Evolutionary conservation across 768 basidiomycete genomes (phyloP).

Genomic region (Nidularia sp.): DNA sequence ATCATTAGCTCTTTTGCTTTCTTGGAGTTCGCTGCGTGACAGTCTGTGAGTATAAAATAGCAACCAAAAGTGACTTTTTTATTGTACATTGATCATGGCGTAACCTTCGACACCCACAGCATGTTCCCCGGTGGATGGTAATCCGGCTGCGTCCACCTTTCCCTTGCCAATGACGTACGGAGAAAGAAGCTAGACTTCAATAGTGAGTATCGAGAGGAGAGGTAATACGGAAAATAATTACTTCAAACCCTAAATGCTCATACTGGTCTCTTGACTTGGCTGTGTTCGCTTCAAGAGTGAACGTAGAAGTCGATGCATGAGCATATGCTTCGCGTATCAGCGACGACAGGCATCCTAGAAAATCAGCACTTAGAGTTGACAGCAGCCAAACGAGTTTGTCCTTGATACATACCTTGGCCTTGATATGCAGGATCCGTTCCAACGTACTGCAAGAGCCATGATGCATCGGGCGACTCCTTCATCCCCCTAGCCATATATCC

Average conservation of each 20-base stretch:
- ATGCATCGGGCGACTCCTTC: slow-evolving; percentile 13
- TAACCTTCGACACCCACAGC: slow-evolving; percentile 15
- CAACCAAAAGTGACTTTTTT: no score
- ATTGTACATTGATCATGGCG: slow-evolving; percentile 14
- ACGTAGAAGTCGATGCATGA: slow-evolving; percentile 14
- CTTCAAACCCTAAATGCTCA: slow-evolving; percentile 24
- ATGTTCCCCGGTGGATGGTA: slow-evolving; percentile 9
- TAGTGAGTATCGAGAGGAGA: neutral
- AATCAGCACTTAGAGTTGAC: neutral
- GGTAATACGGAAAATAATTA: slow-evolving; percentile 1
- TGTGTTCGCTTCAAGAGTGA: slow-evolving; percentile 22
- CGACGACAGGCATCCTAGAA: slow-evolving; percentile 20
- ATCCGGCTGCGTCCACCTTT: slow-evolving; percentile 9
- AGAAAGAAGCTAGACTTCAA: slow-evolving; percentile 5
- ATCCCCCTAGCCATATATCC: slow-evolving; percentile 12
- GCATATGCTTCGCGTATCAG: slow-evolving; percentile 21
- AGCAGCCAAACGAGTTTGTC: neutral
- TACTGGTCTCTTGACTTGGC: slow-evolving; percentile 22
- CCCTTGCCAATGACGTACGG: slow-evolving; percentile 15
- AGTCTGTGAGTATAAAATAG: no score
- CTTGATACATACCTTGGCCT: slow-evolving; percentile 17
- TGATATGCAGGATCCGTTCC: slow-evolving; percentile 20
- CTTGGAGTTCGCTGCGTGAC: no score
- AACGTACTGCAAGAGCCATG: slow-evolving; percentile 23
- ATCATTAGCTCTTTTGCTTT: no score